Evolutionary conservation across 305 asterid species (phyloP), one percentile per base, ranked within the genome.

Genomic region (Ruellia speciosa): DNA sequence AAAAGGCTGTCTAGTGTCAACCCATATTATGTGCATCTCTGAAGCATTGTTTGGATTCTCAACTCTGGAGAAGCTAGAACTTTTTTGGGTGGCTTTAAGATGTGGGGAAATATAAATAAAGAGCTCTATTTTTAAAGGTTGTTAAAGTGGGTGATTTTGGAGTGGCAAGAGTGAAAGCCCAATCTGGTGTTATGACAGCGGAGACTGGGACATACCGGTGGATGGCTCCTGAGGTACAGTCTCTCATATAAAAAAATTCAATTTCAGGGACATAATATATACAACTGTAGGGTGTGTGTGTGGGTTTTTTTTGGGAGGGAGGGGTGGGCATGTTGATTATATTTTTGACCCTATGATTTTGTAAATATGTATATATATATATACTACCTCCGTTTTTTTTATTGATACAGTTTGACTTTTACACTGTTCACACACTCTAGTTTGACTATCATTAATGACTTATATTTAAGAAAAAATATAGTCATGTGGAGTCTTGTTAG

Each of bases 201-300:
- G 96, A 88, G 74, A 88, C 96, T 7, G 96, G 96, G 72, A 88
- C 96, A 0, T 88, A 88, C 59, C 73, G 96, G 62, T 88, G 96
- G 96, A 88, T 88, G 96, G 93, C 96, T 41, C 96, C 96, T 15
- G 96, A 88, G 96, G 96, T 88, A 76, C 58, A 41, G 49, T 49
- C 33, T 40, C 45, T 18, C 45, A 48, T 49, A 5, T 8, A 19
- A 35, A 8, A 39, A 39, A 51, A 2, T 15, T 50, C 31, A 4
- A 4, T 24, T 4, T 24, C 31, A 4, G 31, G 31, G 31, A 28
- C 12, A 48, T 47, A 5, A 34, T 45, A 19, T 15, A 7, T 41
- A 41, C 47, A 41, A 2, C 14, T 43, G 14, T 13, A 12, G 13
- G 13, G 41, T 10, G 9, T 37, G 41, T 37, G 12, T 37, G 41